A percentile compares a stretch with the other conserved stretches of the same genome.
Evolutionary conservation across 2,329 filamentous ascomycete genomes (phyloP).

Genomic region (Cytospora piceicola): DNA sequence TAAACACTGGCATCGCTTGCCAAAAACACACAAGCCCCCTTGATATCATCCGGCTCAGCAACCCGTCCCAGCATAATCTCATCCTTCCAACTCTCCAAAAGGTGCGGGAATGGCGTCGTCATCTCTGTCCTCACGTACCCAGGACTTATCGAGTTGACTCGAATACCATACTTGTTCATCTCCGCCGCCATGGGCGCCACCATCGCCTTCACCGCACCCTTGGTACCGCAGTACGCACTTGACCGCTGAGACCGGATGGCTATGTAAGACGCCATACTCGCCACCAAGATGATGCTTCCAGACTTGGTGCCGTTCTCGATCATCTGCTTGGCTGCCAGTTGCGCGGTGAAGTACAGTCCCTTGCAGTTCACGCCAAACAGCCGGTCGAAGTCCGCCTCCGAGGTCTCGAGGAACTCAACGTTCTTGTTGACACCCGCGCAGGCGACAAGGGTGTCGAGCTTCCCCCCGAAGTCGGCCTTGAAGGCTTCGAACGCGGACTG

Average conservation of each 20-base stretch:
- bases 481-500: constrained; percentile 39
- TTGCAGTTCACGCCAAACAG: constrained; percentile 49
- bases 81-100: constrained; percentile 53
- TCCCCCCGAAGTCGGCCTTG: constrained; percentile 38
- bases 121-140: constrained; percentile 45
- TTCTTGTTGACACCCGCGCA: constrained; percentile 52
- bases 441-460: constrained; percentile 49
- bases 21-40: constrained; percentile 52
- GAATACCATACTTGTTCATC: constrained; percentile 43
- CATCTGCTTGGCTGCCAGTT: constrained; percentile 55
- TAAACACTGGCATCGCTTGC: constrained; percentile 51
- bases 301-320: constrained; percentile 53
- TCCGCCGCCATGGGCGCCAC: constrained; percentile 52
- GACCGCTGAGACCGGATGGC: constrained; percentile 53
- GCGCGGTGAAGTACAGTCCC: constrained; percentile 51
- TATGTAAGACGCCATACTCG: constrained; percentile 57
- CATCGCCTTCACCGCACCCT: constrained; percentile 52
- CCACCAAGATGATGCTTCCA: constrained; percentile 57
- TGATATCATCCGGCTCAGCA: constrained; percentile 54
- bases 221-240: constrained; percentile 52
- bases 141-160: constrained; percentile 47
- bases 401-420: constrained; percentile 48
- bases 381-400: constrained; percentile 46
- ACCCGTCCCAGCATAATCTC: constrained; percentile 53
- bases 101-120: constrained; percentile 47